A percentile compares a stretch with the other conserved stretches of the same genome.
Conservation (phyloP, 78 protist genomes). For the Anaeramoeba flamelloides region DNA sequence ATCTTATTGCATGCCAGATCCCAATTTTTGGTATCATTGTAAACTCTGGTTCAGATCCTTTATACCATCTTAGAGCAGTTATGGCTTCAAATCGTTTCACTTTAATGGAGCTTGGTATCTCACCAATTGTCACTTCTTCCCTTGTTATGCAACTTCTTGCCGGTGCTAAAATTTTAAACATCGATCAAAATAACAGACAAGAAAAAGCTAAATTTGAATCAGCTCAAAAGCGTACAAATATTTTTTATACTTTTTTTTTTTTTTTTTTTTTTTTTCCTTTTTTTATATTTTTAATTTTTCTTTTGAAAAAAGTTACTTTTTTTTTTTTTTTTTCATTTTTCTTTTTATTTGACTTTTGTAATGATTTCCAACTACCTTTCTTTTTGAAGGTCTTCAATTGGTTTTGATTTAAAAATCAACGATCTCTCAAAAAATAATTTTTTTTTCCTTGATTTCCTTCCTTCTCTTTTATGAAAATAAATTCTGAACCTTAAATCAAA, state of each 20-base stretch:
- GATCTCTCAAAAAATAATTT: no score
- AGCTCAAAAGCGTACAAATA: constrained; percentile 75
- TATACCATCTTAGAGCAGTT: constrained; percentile 95
- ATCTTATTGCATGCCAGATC: constrained; percentile 91
- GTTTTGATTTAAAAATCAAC: no score
- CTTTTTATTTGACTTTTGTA: no score
- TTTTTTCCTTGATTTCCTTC: no score
- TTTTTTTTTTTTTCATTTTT: no score
- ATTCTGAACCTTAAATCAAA: no score
- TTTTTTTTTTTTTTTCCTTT: background rate
- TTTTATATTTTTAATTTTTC: background rate
- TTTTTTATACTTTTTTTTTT: background rate
- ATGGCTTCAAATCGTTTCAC: constrained; percentile 98
- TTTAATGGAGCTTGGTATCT: constrained; percentile 98
- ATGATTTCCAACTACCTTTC: no score
- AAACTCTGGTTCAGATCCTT: constrained; percentile 65
- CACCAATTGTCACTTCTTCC: constrained; percentile 91
- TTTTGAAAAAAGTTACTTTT: no score
- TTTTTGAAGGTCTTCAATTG: no score
- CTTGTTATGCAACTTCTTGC: constrained; percentile 63
- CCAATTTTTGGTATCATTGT: constrained; percentile 79
- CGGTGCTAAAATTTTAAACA: constrained; percentile 87
- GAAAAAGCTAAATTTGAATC: constrained; percentile 75
- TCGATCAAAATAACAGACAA: constrained; percentile 68
- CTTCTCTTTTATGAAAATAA: no score